Conservation (phyloP, 192 early-diverging fungal species). For the Umbelopsis ramanniana region DNA sequence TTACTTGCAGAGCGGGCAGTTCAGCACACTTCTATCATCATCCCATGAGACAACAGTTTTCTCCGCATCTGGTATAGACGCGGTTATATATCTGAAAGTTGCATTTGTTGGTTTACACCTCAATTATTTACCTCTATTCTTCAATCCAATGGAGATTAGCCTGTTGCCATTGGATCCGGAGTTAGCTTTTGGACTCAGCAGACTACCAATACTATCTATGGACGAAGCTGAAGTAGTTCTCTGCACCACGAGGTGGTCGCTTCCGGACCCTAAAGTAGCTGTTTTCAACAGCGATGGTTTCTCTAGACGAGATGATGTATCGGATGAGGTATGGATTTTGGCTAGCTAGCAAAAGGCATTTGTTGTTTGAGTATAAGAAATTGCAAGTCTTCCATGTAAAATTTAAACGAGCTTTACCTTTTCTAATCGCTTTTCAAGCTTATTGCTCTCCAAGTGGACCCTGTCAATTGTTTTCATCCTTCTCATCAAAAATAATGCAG, state of each 20-base stretch:
- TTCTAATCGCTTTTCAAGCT: slow-evolving; percentile 76
- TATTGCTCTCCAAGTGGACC: slow-evolving; percentile 70
- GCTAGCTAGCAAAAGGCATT: slow-evolving; percentile 31
- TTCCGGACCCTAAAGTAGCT: not conserved
- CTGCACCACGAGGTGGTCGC: slow-evolving; percentile 9
- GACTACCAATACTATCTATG: slow-evolving; percentile 34
- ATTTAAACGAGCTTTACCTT: slow-evolving; percentile 44
- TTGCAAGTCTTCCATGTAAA: not conserved
- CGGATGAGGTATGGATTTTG: slow-evolving; percentile 30
- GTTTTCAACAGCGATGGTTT: slow-evolving; percentile 6
- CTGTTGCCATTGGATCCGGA: slow-evolving; percentile 28
- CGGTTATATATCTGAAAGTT: not conserved
- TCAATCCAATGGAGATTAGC: slow-evolving; percentile 37
- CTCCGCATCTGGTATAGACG: slow-evolving; percentile 25
- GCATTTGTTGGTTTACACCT: not conserved
- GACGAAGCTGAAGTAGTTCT: slow-evolving; percentile 34
- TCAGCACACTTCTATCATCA: slow-evolving; percentile 46
- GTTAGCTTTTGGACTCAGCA: slow-evolving; percentile 24
- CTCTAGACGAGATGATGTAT: not conserved
- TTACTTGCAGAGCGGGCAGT: slow-evolving; percentile 51
- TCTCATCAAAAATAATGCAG: slow-evolving; percentile 53
- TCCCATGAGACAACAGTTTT: slow-evolving; percentile 45
- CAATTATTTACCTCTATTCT: slow-evolving; percentile 30
- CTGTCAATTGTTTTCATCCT: slow-evolving; percentile 57
- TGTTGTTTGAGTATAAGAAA: not conserved